Evolutionary conservation across 441 rosid genomes (phyloP), one percentile per base, ranked within the genome.

Genomic region (Corymbia citriodora): DNA sequence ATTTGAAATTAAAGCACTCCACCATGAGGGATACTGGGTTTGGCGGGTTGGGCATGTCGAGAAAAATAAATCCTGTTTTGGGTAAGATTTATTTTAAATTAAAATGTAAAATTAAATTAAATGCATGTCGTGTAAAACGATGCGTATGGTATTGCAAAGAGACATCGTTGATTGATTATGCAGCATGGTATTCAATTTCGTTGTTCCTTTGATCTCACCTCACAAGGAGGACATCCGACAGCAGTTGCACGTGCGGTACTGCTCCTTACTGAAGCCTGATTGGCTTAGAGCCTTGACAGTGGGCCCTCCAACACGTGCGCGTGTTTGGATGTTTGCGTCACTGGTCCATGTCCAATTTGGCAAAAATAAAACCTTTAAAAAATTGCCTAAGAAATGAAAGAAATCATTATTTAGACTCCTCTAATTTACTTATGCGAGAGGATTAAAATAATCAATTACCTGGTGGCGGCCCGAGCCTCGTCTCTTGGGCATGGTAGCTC

Each of bases 1-100:
- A 45, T 45, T 79, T 40, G 10, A 79, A 13, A 79, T 12, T 45
- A 12, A 79, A 40, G 52, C 2, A 12, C 16, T 40, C 2, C 0
- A 0, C 1, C 10, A 23, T 0, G 3, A 36, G 25, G 10, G 85
- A 45, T 13, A 3, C 7, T 7, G 18, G 9, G 27, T 45, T 48
- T 0, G 18, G 7, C 2, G 2, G 17, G 18, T 23, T 0, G 1
- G 13, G n/a, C 9, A 45, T 1, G n/a, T 2, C 2, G 2, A 10
- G n/a, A 45, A 45, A 40, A 79, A 23, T 0, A 23, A 45, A 45
- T 12, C 5, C n/a, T 3, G 23, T 23, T 79, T 79, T 0, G 8
- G n/a, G 52, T 12, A 4, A 3, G 3, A 12, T 79, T 23, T 6
- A 3, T 79, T 40, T 45, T 45, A 7, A 45, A 79, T 45, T 25